phyloP scores from a whole-genome alignment of 1,139 yeast species.

The Blastobotrys indianensis region DNA sequence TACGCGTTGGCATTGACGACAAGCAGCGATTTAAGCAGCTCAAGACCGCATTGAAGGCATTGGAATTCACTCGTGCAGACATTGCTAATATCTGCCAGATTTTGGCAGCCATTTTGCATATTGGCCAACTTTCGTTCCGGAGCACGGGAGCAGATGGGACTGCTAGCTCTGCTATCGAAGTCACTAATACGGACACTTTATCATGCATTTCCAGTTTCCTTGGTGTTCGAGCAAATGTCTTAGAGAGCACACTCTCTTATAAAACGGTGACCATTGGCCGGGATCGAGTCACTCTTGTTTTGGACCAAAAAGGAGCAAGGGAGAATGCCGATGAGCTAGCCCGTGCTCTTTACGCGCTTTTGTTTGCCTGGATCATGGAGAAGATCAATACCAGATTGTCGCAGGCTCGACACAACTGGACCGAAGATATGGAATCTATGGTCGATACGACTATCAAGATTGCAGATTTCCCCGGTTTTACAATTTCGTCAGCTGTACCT shows the following conservation, averaged over 20 bases:
- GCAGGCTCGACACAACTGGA: constrained; percentile 24
- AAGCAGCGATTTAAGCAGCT: constrained; percentile 33
- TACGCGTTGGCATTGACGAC: constrained; percentile 37
- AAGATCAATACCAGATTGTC: constrained; percentile 34
- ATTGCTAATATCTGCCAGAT: constrained; percentile 41
- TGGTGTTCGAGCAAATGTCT: constrained; percentile 37
- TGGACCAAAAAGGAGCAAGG: constrained; percentile 39
- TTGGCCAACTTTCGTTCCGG: constrained; percentile 38
- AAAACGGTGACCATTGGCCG: constrained; percentile 36
- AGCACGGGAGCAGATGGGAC: constrained; percentile 33
- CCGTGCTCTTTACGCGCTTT: constrained; percentile 37
- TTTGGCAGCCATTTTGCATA: constrained; percentile 40
- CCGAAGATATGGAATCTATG: constrained; percentile 26
- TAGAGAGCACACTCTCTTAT: constrained; percentile 36
- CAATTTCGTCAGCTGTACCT: constrained; percentile 33
- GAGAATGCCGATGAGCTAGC: constrained; percentile 41
- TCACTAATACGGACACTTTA: constrained; percentile 34
- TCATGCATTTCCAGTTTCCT: constrained; percentile 36
- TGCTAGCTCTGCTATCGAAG: constrained; percentile 36
- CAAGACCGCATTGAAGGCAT: constrained; percentile 33
- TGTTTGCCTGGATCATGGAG: constrained; percentile 39
- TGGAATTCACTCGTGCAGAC: constrained; percentile 38
- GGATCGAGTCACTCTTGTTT: constrained; percentile 39
- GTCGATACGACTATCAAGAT: constrained; percentile 36
- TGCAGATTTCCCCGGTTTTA: constrained; percentile 41